Evolutionary conservation across 148 eudicot species (phyloP), one percentile per base, ranked within the genome.

Genomic region (Vaccinium macrocarpon): DNA sequence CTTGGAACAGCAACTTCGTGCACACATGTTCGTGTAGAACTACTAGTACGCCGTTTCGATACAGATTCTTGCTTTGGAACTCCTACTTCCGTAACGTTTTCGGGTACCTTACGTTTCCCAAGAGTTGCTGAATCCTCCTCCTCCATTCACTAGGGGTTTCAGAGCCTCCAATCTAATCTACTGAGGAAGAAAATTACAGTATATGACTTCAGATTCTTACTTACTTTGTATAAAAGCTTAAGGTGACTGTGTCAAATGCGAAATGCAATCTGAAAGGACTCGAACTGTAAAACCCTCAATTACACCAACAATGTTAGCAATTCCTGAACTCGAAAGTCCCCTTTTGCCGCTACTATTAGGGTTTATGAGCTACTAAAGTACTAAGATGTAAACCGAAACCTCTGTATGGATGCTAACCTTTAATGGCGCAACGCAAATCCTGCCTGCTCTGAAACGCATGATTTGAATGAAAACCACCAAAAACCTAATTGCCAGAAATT

Each of bases 1-100:
- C 87, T 89, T 2, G 99, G 98, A 27, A 93, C 91, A 12, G 99
- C 99, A 13, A 97, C 99, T 79, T 97, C 99, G 78, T 97, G 98
- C 16, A 97, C 94, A 83, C 99, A 97, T 46, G 95, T 94, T 25
- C 95, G 86, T 0, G 92, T 72, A 5, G 29, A n/a, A 64, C 29
- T 23, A 64, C 27, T 21, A 70, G 25, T 91, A 4, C 88, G 88
- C 27, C 88, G 88, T 76, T 93, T 91, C 3, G 87, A 66, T 5
- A 85, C 81, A 55, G 85, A 84, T 29, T 91, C 89, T 57, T 85
- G 84, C 42, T 61, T 71, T 55, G 72, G 79, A 11, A 35, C 46
- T 27, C 29, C 81, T 21, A 70, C 84, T 38, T 82, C 85, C 14
- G 76, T 53, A 18, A 72, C 51, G n/a, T 85, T 83, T 79, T 86